These are phyloP conservation scores for Cucurbita ficifolia DNA, from an alignment of 306 rosid species.

Conservation along the genomic window DNA sequence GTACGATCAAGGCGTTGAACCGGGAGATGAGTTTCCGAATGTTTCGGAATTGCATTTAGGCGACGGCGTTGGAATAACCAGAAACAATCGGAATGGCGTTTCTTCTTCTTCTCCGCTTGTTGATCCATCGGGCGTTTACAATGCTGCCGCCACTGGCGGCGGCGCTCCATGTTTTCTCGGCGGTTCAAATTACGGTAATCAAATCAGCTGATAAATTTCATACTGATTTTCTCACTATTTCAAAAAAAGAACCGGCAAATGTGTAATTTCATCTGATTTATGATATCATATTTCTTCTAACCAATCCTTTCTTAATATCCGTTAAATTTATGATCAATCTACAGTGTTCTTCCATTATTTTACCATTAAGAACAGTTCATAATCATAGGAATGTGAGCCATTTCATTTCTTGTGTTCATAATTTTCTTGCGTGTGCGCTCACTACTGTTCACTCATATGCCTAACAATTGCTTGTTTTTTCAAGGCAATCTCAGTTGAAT, in stretches of 20 bases:
- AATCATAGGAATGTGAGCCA: not conserved
- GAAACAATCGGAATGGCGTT: conserved; percentile 19
- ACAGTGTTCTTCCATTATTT: not conserved
- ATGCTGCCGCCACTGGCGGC: conserved; percentile 23
- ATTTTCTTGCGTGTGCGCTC: not conserved
- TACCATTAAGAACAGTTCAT: not conserved
- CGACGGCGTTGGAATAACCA: conserved; percentile 16
- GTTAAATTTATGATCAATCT: not conserved
- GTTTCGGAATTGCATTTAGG: conserved; percentile 70
- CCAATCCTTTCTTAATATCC: too few relatives aligned
- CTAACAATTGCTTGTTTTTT: not conserved
- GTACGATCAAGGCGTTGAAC: conserved; percentile 65
- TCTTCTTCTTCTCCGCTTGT: conserved; percentile 55
- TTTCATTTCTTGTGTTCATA: not conserved
- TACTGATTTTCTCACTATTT: not conserved
- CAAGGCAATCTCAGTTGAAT: not conserved
- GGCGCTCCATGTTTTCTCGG: conserved; percentile 30
- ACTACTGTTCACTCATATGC: conserved; percentile 7
- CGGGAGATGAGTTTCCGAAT: conserved; percentile 46
- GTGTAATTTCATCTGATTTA: not conserved
- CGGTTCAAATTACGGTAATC: conserved; percentile 66
- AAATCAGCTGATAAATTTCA: conserved; percentile 31
- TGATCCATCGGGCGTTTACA: conserved; percentile 53
- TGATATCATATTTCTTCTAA: too few relatives aligned
- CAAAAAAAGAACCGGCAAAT: not conserved